phyloP scores from a whole-genome alignment of 1,139 yeast species.

The Protomyces lactucae-debilis region DNA sequence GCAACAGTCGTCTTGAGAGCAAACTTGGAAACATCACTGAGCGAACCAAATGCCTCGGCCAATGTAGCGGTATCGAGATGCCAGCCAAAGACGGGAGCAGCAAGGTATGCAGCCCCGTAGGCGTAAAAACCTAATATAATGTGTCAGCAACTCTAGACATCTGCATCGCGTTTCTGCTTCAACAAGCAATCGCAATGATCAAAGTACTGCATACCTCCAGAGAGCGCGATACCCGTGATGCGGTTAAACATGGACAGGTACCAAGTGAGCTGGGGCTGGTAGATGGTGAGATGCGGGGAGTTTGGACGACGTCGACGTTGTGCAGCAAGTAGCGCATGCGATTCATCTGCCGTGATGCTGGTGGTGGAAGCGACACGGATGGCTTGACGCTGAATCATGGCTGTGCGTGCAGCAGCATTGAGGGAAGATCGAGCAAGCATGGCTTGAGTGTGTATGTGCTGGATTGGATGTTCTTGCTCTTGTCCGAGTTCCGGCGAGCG shows the following conservation, averaged over 20 bases:
- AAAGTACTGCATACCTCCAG: constrained; percentile 45
- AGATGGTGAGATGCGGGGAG: constrained; percentile 86
- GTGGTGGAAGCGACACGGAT: constrained; percentile 41
- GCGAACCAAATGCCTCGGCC: constrained; percentile 45
- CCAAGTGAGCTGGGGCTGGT: constrained; percentile 85
- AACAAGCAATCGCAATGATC: neutral
- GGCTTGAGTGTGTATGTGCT: neutral
- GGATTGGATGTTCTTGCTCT: neutral
- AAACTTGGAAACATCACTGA: constrained; percentile 61
- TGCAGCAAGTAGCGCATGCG: constrained; percentile 62
- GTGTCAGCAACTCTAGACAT: neutral
- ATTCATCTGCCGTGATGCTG: constrained; percentile 58
- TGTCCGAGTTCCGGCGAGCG: neutral
- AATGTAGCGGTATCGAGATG: constrained; percentile 58
- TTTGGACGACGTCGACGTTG: constrained; percentile 86
- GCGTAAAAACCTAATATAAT: constrained; percentile 49
- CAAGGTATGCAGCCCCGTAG: constrained; percentile 69
- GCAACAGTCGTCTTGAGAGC: constrained; percentile 66
- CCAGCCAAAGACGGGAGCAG: constrained; percentile 58
- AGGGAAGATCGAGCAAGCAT: constrained; percentile 4
- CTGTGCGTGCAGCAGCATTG: neutral
- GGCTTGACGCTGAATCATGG: constrained; percentile 8
- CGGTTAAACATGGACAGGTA: constrained; percentile 77
- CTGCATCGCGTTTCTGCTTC: constrained; percentile 34
- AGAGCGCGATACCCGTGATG: constrained; percentile 79